phyloP scores from a whole-genome alignment of 2,329 filamentous ascomycete species.

The Pseudogymnoascus sp. region DNA sequence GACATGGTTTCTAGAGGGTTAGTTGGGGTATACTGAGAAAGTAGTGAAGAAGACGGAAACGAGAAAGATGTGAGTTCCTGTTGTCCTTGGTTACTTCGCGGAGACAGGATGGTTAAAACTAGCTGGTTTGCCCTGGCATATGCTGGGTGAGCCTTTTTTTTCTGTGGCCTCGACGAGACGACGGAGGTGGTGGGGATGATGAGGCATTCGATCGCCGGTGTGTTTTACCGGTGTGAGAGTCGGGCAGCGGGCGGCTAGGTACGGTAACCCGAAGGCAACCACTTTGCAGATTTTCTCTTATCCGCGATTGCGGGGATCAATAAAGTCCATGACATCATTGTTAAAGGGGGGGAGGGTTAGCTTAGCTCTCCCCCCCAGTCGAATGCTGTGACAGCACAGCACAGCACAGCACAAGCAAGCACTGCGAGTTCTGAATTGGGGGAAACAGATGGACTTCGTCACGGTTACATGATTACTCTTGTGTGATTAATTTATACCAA shows the following conservation, averaged over 20 bases:
- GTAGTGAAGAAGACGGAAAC: not conserved
- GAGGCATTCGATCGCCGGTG: not conserved
- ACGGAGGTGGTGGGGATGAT: not conserved
- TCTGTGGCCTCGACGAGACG: not conserved
- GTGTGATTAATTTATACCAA: not conserved
- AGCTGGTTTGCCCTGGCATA: not conserved
- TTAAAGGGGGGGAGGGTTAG: not conserved
- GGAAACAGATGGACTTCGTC: not conserved
- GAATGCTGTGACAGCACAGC: not conserved
- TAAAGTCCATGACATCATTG: not conserved
- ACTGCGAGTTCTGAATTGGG: not conserved
- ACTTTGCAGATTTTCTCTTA: constrained; percentile 1
- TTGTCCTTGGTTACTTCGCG: not conserved
- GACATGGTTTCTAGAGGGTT: not conserved
- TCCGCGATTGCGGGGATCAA: not conserved
- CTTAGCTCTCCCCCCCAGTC: not conserved
- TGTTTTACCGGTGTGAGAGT: not conserved
- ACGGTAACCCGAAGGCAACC: not conserved
- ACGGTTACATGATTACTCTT: not conserved
- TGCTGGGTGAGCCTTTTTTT: not conserved
- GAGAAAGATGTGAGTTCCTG: not conserved
- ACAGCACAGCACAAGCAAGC: not conserved
- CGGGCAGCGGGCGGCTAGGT: not conserved
- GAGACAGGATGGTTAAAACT: not conserved
- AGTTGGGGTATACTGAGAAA: not conserved